phyloP scores from a whole-genome alignment of 2,329 filamentous ascomycete genomes.

The Hypoxylon sp. region DNA sequence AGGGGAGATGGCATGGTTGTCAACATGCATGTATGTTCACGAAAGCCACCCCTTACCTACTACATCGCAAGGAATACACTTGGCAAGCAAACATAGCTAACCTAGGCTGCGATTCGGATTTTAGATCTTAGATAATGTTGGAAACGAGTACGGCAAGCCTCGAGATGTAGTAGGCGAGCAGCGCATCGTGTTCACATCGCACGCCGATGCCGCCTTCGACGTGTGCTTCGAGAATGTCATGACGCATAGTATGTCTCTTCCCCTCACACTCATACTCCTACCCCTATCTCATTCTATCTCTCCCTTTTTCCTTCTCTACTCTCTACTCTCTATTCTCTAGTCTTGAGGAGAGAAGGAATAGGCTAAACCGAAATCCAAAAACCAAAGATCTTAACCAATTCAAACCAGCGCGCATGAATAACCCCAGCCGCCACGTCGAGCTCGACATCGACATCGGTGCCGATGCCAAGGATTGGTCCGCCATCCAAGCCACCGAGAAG shows the following conservation, averaged over 20 bases:
- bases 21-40: constrained; percentile 85
- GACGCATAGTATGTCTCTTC: constrained; percentile 72
- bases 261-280: not conserved
- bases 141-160: constrained; percentile 94
- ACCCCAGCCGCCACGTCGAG: constrained; percentile 80
- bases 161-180: constrained; percentile 94
- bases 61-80: not conserved
- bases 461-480: constrained; percentile 98
- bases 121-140: constrained; percentile 93
- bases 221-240: constrained; percentile 95
- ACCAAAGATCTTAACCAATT: constrained; percentile 48
- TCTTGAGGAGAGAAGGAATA: constrained; percentile 20
- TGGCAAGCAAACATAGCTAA: constrained; percentile 21
- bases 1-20: constrained; percentile 93
- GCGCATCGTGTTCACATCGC: constrained; percentile 93
- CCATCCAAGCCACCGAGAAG: constrained; percentile 96
- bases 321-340: constrained; percentile 7
- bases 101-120: constrained; percentile 11
- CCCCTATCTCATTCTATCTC: constrained; percentile 6
- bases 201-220: constrained; percentile 92
- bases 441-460: constrained; percentile 97
- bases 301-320: constrained; percentile 29
- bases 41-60: not conserved
- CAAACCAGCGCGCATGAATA: constrained; percentile 56
- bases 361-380: constrained; percentile 32